Evolutionary conservation across 805 yeast species (phyloP), one percentile per base, ranked within the genome.

Genomic region (Candida jianshihensis): DNA sequence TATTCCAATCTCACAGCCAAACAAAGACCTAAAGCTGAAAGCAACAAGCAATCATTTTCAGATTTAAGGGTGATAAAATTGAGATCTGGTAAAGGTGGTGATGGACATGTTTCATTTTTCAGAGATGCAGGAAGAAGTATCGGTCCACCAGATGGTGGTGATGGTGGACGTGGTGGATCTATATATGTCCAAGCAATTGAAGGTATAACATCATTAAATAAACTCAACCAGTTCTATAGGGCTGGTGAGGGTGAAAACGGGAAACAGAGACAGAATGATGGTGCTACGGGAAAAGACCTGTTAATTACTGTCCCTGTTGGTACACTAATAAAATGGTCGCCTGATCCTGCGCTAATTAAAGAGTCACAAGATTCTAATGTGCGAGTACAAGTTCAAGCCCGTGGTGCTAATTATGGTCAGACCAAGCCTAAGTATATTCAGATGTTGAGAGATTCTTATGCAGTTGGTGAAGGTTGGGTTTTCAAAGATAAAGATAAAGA

Each of bases 141-240:
- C 15, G 98, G 98, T 0, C 97, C 98, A 0, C 95, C 98, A 0
- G 95, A 89, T 58, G 98, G 98, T n/a, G 98, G 98, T 9, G 97
- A 92, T 61, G 98, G 98, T 21, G 98, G 97, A 5, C 64, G 69
- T 42, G 98, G 98, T 17, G 98, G 98, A 3, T 70, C 80, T 36
- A 71, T 92, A 3, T 90, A 81, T 54, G 75, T 92, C 2, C 85
- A 81, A 53, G 96, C 95, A 3, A 78, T 80, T 2, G 75, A 75
- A 34, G 84, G 83, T 17, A 49, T 84, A 30, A 73, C 78, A 26
- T 80, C 92, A 4, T 59, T 92, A 40, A 87, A 86, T 48, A 76
- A 77, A 41, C 50, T 90, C 20, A 72, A 72, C 41, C 71, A 81
- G 26, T 70, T 71, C 13, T 87, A 88, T 57, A 64, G 64, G 14